Percentiles rank a stretch among this genome's conserved stretches.
Evolutionary conservation across 1,284 basidiomycete genomes (phyloP).

Genomic region (Leccinum pachyderme): DNA sequence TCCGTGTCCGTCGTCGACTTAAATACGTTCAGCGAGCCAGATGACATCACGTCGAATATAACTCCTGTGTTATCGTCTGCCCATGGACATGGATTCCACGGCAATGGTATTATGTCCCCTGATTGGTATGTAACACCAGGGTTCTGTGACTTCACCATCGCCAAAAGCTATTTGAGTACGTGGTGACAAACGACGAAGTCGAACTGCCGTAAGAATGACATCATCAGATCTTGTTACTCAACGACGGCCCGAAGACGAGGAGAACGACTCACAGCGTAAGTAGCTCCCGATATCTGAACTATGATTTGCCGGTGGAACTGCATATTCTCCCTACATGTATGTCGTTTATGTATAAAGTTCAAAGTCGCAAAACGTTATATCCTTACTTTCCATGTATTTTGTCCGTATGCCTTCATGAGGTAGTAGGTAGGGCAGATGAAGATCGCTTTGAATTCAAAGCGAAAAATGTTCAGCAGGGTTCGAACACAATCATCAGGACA

Average conservation of each 20-base stretch:
- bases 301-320: slow-evolving; percentile 4
- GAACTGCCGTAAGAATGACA: slow-evolving; percentile 10
- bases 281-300: slow-evolving; percentile 5
- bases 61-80: slow-evolving; percentile 4
- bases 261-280: neutral
- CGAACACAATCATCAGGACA: neutral
- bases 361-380: neutral
- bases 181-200: slow-evolving; percentile 15
- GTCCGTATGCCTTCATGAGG: slow-evolving; percentile 12
- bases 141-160: slow-evolving; percentile 17
- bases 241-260: neutral
- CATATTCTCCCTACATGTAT: slow-evolving; percentile 13
- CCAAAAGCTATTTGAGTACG: slow-evolving; percentile 28
- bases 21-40: slow-evolving; percentile 7
- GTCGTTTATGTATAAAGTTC: neutral
- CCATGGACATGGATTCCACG: slow-evolving; percentile 21
- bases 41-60: slow-evolving; percentile 9
- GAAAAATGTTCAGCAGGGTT: neutral
- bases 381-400: slow-evolving; percentile 17
- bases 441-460: slow-evolving; percentile 7
- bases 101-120: slow-evolving; percentile 14
- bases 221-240: neutral
- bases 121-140: slow-evolving; percentile 14
- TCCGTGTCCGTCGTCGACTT: slow-evolving; percentile 5
- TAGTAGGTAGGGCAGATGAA: slow-evolving; percentile 16